Conservation (phyloP, 164 flowering plant species). For the Litsea cubeba region DNA sequence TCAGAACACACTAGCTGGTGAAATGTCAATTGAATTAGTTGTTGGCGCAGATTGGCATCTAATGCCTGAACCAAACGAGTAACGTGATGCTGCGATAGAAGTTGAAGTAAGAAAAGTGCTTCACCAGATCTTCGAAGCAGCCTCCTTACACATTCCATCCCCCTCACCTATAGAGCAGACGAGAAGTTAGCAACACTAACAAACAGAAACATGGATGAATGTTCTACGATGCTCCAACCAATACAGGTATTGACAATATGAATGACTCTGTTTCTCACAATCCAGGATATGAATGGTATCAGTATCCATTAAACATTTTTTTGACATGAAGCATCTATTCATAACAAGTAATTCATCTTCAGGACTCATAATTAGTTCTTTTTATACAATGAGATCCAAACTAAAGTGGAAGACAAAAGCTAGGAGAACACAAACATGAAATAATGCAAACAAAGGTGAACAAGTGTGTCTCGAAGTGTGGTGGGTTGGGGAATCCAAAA, state of each 20-base stretch:
- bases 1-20: constrained; percentile 91
- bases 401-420: neutral
- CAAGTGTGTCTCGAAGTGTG: too few relatives aligned
- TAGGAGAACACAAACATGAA: neutral
- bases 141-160: constrained; percentile 92
- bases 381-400: neutral
- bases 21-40: constrained; percentile 73
- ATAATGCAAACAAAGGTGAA: neutral
- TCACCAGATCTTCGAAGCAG: constrained; percentile 87
- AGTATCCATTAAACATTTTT: too few relatives aligned
- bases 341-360: neutral
- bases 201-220: neutral
- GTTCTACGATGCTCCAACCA: neutral
- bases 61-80: constrained; percentile 71
- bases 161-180: constrained; percentile 64
- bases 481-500: too few relatives aligned
- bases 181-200: constrained; percentile 3
- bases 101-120: constrained; percentile 85
- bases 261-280: neutral
- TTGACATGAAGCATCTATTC: too few relatives aligned
- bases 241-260: neutral
- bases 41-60: constrained; percentile 47
- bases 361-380: neutral
- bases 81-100: constrained; percentile 82
- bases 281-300: neutral